Evolutionary conservation across 305 asterid species (phyloP), one percentile per base, ranked within the genome.

Genomic region (Stenogyne calaminthoides): DNA sequence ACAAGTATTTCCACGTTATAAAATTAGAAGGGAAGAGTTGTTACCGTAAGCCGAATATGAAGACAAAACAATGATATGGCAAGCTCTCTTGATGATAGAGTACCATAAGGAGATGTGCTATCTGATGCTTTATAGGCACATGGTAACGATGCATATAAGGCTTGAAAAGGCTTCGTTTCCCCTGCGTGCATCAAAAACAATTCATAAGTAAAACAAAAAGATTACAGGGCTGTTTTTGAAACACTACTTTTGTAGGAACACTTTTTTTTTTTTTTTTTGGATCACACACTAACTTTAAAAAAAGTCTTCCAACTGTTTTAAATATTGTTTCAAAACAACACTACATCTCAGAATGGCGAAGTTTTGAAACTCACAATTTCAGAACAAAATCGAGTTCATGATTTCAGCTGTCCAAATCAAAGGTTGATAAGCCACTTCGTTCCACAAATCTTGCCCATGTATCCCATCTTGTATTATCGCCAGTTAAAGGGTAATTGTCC

Each of bases 401-500:
- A 76, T 91, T 91, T 74, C 97, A 3, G 82, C 87, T 0, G 89
- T 84, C 97, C 97, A 91, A 76, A 91, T 87, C 97, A 96, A 91
- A 68, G 97, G 97, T 71, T 91, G 97, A 79, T 84, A 89, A n/a
- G 97, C 97, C 73, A 59, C 85, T 89, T 84, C 94, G 87, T 78
- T 91, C 97, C 12, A 86, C 88, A 70, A 91, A 89, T 73, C 96
- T 82, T 61, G 80, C 97, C 97, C 97, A 91, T 6, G 94, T 79
- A 76, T 91, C 97, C 97, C 97, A 91, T 74, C 94, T 85, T 10
- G 52, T 76, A 54, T 89, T 91, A 78, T 89, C 89, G 18, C 87
- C 92, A 71, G 82, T 65, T n/a, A n/a, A n/a, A 16, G 89, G 86
- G 54, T 87, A 82, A 20, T 70, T 76, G 76, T 91, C n/a, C 97